Evolutionary conservation across 1,284 basidiomycete genomes (phyloP).

Genomic region (Ustilago lituana): DNA sequence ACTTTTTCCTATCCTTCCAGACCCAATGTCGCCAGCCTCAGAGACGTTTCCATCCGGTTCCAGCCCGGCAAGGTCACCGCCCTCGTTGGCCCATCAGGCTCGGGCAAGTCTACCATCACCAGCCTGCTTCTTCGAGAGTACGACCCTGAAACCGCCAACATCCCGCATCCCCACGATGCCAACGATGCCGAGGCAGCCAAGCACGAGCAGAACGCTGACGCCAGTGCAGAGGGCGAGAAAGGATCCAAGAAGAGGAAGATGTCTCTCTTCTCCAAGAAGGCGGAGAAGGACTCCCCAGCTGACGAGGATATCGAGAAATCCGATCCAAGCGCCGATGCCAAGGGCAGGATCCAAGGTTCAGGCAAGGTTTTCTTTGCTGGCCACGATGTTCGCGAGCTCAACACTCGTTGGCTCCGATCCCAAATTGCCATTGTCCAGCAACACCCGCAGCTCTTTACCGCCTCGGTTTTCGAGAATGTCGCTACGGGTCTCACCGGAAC

Average conservation of each 20-base stretch:
- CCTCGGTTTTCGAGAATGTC: constrained; percentile 64
- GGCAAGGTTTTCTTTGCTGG: constrained; percentile 64
- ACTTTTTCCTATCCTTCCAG: constrained; percentile 63
- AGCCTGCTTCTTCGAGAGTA: constrained; percentile 68
- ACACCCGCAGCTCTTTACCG: constrained; percentile 67
- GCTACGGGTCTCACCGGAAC: constrained; percentile 60
- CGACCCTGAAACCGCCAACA: constrained; percentile 66
- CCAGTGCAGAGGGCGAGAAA: not conserved
- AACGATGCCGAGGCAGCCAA: constrained; percentile 16
- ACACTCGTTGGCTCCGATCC: constrained; percentile 68
- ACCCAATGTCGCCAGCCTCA: constrained; percentile 53
- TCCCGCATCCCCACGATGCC: constrained; percentile 42
- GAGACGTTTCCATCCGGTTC: constrained; percentile 52
- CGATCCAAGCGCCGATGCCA: constrained; percentile 20
- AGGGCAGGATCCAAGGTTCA: constrained; percentile 37
- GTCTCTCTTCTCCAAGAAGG: constrained; percentile 9
- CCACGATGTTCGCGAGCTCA: constrained; percentile 66
- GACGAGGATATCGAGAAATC: constrained; percentile 24
- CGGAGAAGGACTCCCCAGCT: constrained; percentile 4
- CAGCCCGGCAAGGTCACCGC: constrained; percentile 63
- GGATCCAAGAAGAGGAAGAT: constrained; percentile 9
- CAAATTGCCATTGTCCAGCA: constrained; percentile 70
- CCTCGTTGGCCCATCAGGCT: constrained; percentile 66
- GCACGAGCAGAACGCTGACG: constrained; percentile 8
- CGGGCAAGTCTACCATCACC: constrained; percentile 69